Evolutionary conservation across 306 rosid genomes (phyloP).

Genomic region (Inga oerstediana): DNA sequence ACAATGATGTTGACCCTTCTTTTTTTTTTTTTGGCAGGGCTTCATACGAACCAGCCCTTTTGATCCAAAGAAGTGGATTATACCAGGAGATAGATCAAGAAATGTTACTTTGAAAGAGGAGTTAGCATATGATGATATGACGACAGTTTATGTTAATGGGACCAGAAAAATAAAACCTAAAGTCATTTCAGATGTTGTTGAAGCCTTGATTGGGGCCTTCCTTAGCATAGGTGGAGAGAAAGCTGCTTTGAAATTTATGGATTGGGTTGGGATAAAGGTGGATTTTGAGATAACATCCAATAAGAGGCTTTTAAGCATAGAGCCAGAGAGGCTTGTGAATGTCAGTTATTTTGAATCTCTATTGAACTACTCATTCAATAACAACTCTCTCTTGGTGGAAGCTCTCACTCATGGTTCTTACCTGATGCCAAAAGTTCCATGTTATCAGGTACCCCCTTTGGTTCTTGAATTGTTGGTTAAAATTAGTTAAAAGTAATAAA

Average conservation of each 20-base stretch:
- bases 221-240: slow-evolving; percentile 59
- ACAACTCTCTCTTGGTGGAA: slow-evolving; percentile 61
- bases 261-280: slow-evolving; percentile 61
- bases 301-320: slow-evolving; percentile 35
- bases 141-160: slow-evolving; percentile 40
- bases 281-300: slow-evolving; percentile 40
- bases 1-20: too few relatives aligned
- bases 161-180: slow-evolving; percentile 40
- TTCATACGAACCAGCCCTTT: slow-evolving; percentile 57
- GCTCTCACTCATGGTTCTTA: slow-evolving; percentile 84
- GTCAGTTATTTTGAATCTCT: slow-evolving; percentile 44
- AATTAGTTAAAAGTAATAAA: too few relatives aligned
- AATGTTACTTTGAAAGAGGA: slow-evolving; percentile 37
- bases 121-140: slow-evolving; percentile 14
- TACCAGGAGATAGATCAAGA: slow-evolving; percentile 55
- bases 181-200: slow-evolving; percentile 72
- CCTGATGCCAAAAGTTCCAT: slow-evolving; percentile 53
- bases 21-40: slow-evolving; percentile 47
- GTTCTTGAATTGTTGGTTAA: too few relatives aligned
- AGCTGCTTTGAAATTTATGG: slow-evolving; percentile 58
- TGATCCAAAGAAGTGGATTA: slow-evolving; percentile 56
- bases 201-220: slow-evolving; percentile 78
- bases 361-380: slow-evolving; percentile 52
- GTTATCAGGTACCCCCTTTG: slow-evolving; percentile 48
- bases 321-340: slow-evolving; percentile 38